Conservation (phyloP, 371 early-diverging fungal genomes). For the Apophysomyces elegans region DNA sequence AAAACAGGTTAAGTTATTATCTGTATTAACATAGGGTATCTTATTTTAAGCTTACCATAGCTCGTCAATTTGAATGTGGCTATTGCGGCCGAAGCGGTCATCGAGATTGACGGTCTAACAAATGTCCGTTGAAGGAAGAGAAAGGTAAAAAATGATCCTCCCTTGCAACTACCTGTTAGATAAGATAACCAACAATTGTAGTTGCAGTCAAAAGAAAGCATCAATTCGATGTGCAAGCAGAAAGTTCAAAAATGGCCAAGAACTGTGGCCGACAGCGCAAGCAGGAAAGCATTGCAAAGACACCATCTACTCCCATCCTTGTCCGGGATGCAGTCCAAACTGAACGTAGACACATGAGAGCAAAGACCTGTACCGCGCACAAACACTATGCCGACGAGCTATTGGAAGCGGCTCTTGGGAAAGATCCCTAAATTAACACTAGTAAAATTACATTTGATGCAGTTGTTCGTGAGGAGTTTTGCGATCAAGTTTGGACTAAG, state of each 20-base stretch:
- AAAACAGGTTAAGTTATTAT: not conserved
- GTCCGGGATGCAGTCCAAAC: not conserved
- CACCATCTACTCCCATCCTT: not conserved
- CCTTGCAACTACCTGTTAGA: not conserved
- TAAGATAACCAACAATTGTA: not conserved
- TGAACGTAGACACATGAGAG: not conserved
- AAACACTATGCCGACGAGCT: not conserved
- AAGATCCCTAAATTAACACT: not conserved
- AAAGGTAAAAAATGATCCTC: not conserved
- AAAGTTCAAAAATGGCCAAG: not conserved
- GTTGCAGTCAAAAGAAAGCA: not conserved
- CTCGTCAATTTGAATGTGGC: not conserved
- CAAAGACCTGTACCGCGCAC: not conserved
- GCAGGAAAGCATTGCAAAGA: not conserved
- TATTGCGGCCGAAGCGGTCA: not conserved
- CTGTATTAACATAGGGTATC: not conserved
- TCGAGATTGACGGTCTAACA: not conserved
- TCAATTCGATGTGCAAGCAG: not conserved
- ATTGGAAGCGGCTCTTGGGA: not conserved
- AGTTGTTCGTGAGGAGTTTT: not conserved
- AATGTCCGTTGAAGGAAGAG: not conserved
- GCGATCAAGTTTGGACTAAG: not conserved
- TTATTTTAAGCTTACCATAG: not conserved
- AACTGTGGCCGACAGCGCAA: not conserved
- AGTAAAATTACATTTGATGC: not conserved